These are phyloP conservation scores for Venturia asperata DNA, from an alignment of 2,329 filamentous ascomycete species.

Conservation along the genomic window DNA sequence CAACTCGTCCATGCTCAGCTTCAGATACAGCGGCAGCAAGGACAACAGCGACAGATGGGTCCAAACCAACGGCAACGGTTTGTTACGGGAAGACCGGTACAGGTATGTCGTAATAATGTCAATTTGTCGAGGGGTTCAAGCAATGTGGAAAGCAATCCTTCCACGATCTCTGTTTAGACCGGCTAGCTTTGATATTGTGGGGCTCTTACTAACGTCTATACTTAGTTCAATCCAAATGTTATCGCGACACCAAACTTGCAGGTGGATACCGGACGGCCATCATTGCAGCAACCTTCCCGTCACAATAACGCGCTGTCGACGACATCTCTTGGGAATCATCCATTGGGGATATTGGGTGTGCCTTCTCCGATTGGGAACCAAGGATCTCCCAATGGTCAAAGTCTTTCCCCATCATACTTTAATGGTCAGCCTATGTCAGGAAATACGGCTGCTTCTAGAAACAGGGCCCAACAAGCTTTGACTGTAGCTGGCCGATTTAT, in stretches of 20 bases:
- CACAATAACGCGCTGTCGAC: not conserved
- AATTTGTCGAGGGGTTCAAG: not conserved
- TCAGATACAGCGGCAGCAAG: not conserved
- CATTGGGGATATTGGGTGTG: not conserved
- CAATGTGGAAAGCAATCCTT: not conserved
- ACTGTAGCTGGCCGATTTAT: constrained; percentile 8
- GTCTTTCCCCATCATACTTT: not conserved
- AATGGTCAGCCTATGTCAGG: not conserved
- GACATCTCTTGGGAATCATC: not conserved
- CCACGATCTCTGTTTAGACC: not conserved
- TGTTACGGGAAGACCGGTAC: not conserved
- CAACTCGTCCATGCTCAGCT: not conserved
- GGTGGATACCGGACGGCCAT: not conserved
- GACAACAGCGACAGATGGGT: not conserved
- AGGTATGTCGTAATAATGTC: not conserved
- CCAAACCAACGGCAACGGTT: not conserved
- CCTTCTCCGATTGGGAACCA: not conserved
- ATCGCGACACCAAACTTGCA: not conserved
- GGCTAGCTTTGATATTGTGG: not conserved
- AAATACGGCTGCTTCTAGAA: not conserved
- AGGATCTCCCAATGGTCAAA: not conserved
- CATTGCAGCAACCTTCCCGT: not conserved
- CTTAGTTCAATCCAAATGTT: not conserved
- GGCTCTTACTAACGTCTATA: not conserved
- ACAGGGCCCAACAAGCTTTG: not conserved